Evolutionary conservation across 129 eudicot genomes (phyloP).

Genomic region (Oenanthe sinensis): DNA sequence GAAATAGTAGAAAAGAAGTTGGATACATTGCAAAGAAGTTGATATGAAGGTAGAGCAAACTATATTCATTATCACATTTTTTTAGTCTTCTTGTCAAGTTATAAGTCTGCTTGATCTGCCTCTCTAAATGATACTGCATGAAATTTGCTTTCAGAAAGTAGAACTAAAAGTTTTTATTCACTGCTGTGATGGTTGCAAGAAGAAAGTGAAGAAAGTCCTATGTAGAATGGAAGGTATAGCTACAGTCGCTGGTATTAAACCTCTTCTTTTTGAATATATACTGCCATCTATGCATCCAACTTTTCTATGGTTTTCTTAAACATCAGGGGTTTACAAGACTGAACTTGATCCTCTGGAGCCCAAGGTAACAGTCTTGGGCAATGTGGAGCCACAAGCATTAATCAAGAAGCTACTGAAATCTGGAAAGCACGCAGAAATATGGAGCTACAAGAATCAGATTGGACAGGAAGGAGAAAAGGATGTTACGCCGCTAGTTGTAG

Average conservation of each 20-base stretch:
- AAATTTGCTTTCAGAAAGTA: conserved; percentile 12
- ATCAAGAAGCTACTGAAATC: conserved; percentile 13
- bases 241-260: background rate
- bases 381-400: conserved; percentile 13
- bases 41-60: background rate
- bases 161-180: conserved; percentile 10
- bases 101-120: background rate
- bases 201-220: conserved; percentile 12
- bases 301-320: background rate
- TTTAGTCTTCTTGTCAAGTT: background rate
- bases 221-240: conserved; percentile 6
- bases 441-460: conserved; percentile 6
- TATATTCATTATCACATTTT: background rate
- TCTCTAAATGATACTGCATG: background rate
- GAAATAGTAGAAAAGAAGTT: no score
- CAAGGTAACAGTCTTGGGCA: conserved; percentile 10
- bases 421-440: conserved; percentile 17
- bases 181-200: conserved; percentile 19
- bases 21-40: background rate
- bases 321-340: conserved; percentile 11
- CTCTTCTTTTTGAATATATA: background rate
- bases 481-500: background rate
- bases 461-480: background rate
- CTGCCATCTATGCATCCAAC: background rate
- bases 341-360: conserved; percentile 11